Base-by-base conservation (phyloP, 2,329 filamentous ascomycete genomes). In the Tympanopsis confertula region DNA sequence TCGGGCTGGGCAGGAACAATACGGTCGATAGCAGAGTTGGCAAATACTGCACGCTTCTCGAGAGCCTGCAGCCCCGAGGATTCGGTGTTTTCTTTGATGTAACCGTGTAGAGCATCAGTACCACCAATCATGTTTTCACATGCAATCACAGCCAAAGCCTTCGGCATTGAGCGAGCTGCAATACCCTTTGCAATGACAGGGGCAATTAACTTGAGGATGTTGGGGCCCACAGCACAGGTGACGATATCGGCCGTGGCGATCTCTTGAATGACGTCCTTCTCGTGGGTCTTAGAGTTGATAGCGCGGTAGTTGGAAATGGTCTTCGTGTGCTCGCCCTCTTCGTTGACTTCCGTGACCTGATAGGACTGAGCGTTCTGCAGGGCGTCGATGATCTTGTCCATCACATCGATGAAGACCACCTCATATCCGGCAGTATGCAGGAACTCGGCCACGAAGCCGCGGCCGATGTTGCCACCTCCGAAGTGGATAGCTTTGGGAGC, bases 41-140 rank as follows among this genome's bases (percentile, higher is more conserved):
- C 89, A 58, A 93, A 96, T 49, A 83, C 78, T 36, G 88, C 88
- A 50, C 86, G 83, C 49, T 71, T 63, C 53, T 78, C 64, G 54
- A 93, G 77, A 48, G 76, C 71, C 13, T 72, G 70, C 35, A 78
- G 68, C 28, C 74, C 63, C 15, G 75, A 68, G 32, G 87, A 85
- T 66, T 91, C 81, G 50, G 74, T 66, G 50, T 80, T 69, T 45
- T 78, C 67, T 59, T 81, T 82, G 68, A 94, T 94, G 68, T 82
- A 78, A 29, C 72, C 74, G 47, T 82, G 85, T 37, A 95, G 81
- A 28, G 83, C 86, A 56, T 91, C 85, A 36, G 91, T 96, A 51
- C 87, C 91, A 46, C 86, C 86, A 56, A 96, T 95, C 57, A 86
- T 86, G 62, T 98, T 98, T 69, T 98, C 91, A 63, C 91, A 98